A percentile compares a stretch with the other conserved stretches of the same genome.
Conservation (phyloP, 2,329 filamentous ascomycete species). For the Neonectria punicea region DNA sequence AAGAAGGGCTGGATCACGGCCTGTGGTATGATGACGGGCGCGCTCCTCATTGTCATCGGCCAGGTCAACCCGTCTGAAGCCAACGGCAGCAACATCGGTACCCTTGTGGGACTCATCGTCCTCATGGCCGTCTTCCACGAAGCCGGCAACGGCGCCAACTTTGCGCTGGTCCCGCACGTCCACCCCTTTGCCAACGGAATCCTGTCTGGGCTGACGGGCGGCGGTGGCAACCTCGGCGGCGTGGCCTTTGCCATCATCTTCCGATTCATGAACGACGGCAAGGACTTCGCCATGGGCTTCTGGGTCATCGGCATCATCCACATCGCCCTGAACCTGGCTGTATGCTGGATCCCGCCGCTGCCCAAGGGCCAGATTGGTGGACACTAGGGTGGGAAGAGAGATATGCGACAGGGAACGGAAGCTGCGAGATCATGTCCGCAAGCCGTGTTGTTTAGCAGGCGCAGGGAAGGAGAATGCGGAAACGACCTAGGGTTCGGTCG, state of each 20-base stretch:
- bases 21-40: constrained; percentile 71
- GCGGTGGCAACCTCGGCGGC: constrained; percentile 84
- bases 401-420: neutral
- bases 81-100: constrained; percentile 50
- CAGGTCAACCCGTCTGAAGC: constrained; percentile 69
- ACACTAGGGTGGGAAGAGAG: constrained; percentile 27
- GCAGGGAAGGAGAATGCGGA: neutral
- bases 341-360: constrained; percentile 66
- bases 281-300: constrained; percentile 73
- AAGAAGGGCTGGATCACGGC: constrained; percentile 59
- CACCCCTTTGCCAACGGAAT: constrained; percentile 83
- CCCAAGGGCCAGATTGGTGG: constrained; percentile 58
- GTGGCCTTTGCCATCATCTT: constrained; percentile 87
- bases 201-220: constrained; percentile 82
- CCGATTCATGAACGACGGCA: constrained; percentile 72
- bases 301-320: constrained; percentile 86
- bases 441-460: constrained; percentile 11
- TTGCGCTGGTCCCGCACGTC: constrained; percentile 87
- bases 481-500: neutral
- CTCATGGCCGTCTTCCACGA: constrained; percentile 85
- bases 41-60: constrained; percentile 70
- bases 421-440: constrained; percentile 2
- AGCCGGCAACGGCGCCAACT: constrained; percentile 87
- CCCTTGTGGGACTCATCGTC: constrained; percentile 81
- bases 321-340: constrained; percentile 73